Conservation (phyloP, 176 grass and related monocot genomes). For the Carex pumila region DNA sequence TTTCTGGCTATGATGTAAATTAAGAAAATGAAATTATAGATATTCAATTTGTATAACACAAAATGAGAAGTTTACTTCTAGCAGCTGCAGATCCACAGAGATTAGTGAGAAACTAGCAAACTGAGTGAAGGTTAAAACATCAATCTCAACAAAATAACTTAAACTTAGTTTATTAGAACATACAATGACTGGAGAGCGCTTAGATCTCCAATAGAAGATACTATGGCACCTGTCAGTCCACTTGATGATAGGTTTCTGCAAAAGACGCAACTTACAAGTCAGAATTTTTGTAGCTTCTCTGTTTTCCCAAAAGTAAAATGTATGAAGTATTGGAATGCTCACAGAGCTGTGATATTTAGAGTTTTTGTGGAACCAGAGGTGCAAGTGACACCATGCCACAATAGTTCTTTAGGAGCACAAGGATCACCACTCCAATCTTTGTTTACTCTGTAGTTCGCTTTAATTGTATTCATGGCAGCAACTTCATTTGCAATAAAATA, state of each 20-base stretch:
- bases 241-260: slow-evolving; percentile 17
- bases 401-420: slow-evolving; percentile 22
- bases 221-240: slow-evolving; percentile 21
- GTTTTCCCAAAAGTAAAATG: neutral
- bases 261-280: neutral
- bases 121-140: neutral
- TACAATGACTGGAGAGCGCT: slow-evolving; percentile 23
- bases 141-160: neutral
- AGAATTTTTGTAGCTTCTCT: neutral
- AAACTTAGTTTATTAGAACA: neutral
- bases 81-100: too few species aligned
- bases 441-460: slow-evolving; percentile 17
- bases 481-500: slow-evolving; percentile 9
- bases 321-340: neutral
- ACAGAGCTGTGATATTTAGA: slow-evolving; percentile 38
- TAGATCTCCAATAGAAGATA: slow-evolving; percentile 21
- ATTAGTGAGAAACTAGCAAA: neutral
- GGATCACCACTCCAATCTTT: slow-evolving; percentile 51
- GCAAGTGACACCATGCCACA: slow-evolving; percentile 38
- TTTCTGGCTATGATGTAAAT: too few species aligned
- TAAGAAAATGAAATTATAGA: too few species aligned
- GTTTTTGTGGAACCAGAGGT: neutral
- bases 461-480: slow-evolving; percentile 29
- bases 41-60: neutral
- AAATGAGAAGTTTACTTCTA: too few species aligned